These are phyloP conservation scores for Megacollybia marginata DNA, from an alignment of 768 basidiomycete genomes.

Conservation along the genomic window DNA sequence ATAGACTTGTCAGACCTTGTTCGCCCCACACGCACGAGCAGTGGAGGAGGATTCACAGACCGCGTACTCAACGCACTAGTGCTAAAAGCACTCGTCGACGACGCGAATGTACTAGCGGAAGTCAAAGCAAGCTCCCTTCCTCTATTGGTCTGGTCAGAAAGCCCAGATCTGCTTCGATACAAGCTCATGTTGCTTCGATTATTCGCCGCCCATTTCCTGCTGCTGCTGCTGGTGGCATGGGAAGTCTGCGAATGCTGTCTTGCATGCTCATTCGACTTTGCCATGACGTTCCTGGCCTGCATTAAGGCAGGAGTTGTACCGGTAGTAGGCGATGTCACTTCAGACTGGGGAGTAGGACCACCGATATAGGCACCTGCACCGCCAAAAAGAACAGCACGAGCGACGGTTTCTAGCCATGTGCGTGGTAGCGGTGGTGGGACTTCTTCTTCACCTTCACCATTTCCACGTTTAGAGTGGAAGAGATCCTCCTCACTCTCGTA, in stretches of 20 bases:
- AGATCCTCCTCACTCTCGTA: conserved; percentile 22
- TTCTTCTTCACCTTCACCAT: conserved; percentile 24
- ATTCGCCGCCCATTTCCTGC: conserved; percentile 6
- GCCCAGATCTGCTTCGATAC: conserved; percentile 14
- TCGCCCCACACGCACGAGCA: conserved; percentile 28
- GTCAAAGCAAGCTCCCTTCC: background rate
- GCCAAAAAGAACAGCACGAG: conserved; percentile 55
- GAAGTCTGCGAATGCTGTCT: background rate
- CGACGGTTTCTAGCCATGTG: conserved; percentile 68
- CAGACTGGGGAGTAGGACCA: conserved; percentile 20
- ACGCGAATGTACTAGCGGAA: background rate
- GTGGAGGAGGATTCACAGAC: conserved; percentile 21
- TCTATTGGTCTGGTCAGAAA: conserved; percentile 30
- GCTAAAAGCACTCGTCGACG: conserved; percentile 1
- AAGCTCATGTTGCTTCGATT: background rate
- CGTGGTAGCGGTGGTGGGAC: conserved; percentile 49
- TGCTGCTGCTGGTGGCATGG: conserved; percentile 11
- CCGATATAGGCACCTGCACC: conserved; percentile 39
- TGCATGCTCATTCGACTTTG: conserved; percentile 2
- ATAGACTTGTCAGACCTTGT: conserved; percentile 27
- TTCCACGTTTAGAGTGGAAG: conserved; percentile 9
- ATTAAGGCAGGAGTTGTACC: conserved; percentile 1
- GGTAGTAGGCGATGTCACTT: conserved; percentile 1
- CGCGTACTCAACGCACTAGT: background rate
- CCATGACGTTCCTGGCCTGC: background rate